Evolutionary conservation across 768 basidiomycete genomes (phyloP), one percentile per base, ranked within the genome.

Genomic region (Termitomyces sp.): DNA sequence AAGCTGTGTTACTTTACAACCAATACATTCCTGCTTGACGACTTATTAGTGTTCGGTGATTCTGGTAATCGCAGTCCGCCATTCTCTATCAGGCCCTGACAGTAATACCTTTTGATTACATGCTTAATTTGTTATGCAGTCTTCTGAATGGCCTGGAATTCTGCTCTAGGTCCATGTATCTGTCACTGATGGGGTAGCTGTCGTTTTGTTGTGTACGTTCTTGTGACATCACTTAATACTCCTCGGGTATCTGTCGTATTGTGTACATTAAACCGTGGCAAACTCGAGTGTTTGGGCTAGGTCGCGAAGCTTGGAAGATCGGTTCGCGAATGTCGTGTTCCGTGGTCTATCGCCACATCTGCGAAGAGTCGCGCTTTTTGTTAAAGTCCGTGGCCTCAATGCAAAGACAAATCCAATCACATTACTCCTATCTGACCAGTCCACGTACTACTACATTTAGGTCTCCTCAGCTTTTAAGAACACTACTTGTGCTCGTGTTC

Each of bases 1-100:
- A 61, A 70, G 82, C 74, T 41, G 34, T 12, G 41, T 54, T 30
- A 45, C 41, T 9, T 12, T 12, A 45, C 28, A 41, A 24, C n/a
- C 22, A 35, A 35, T 1, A 35, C 52, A 11, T 57, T 21, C 17
- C 15, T 56, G 8, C 51, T 30, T 56, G 26, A 48, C 28, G 12
- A 26, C 24, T 19, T 34, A 21, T 12, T 44, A 81, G 80, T 83
- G 22, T 67, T 82, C 32, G 82, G 83, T 10, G 79, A 82, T 64
- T 82, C 82, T n/a, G 83, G 81, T 28, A 78, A 86, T 65, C 60
- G 59, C 43, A 81, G 77, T 58, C 71, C 73, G 1, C 2, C 55
- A 50, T 85, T 87, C 62, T 73, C 68, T 11, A 84, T 84, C 60
- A 62, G 56, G 40, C 51, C 43, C 51, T 62, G 54, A 57, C 41